phyloP scores from a whole-genome alignment of 2,329 filamentous ascomycete species.

The Botrytis pseudocinerea region DNA sequence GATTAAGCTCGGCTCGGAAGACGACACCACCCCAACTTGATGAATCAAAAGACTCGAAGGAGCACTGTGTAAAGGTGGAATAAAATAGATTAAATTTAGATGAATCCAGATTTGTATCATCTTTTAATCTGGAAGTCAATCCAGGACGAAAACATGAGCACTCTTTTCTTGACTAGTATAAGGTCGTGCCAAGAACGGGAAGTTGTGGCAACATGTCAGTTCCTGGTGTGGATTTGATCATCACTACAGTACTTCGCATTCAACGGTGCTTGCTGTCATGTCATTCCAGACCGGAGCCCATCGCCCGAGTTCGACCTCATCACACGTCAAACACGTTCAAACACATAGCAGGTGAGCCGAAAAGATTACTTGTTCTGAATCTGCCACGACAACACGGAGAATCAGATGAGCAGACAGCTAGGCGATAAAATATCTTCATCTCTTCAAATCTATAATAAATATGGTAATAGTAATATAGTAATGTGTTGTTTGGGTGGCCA shows the following conservation, averaged over 20 bases:
- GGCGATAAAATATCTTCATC: neutral
- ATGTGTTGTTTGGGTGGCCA: slow-evolving; percentile 7
- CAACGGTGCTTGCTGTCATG: neutral
- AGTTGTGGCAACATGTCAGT: neutral
- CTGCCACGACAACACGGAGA: slow-evolving; percentile 16
- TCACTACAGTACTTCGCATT: neutral
- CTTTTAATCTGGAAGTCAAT: neutral
- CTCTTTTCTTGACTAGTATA: too few species aligned
- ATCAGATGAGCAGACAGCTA: slow-evolving; percentile 14
- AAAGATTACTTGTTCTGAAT: slow-evolving; percentile 12
- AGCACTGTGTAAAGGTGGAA: neutral
- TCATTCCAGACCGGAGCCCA: slow-evolving; percentile 1
- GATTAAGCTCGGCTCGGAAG: slow-evolving; percentile 16
- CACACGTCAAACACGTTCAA: slow-evolving; percentile 14
- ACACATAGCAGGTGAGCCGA: neutral
- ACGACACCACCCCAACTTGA: neutral
- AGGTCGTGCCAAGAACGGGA: neutral
- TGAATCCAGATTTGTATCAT: neutral
- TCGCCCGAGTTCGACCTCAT: slow-evolving; percentile 7
- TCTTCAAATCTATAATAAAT: neutral
- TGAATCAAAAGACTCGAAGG: neutral
- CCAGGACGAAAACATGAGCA: neutral
- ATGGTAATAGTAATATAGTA: slow-evolving; percentile 12
- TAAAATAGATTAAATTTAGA: neutral
- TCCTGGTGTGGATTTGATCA: neutral